phyloP scores from a whole-genome alignment of 176 grass and related monocot genomes.

The Aegilops sharonensis region DNA sequence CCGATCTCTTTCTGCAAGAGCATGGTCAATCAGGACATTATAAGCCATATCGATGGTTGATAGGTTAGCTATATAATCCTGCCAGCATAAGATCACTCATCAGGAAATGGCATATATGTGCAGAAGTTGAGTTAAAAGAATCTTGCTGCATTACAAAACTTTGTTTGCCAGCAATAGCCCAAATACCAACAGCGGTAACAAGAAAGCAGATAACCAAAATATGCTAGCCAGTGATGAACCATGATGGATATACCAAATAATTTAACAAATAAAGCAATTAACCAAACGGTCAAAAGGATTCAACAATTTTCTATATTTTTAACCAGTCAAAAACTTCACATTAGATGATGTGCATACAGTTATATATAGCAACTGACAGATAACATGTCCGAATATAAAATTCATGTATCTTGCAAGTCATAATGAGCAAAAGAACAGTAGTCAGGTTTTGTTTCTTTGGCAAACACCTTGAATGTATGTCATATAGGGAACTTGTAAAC shows the following conservation, averaged over 20 bases:
- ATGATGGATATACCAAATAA: background rate
- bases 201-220: slow-evolving; percentile 9
- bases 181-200: background rate
- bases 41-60: slow-evolving; percentile 95
- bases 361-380: background rate
- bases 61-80: slow-evolving; percentile 91
- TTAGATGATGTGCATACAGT: background rate
- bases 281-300: background rate
- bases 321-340: background rate
- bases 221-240: background rate
- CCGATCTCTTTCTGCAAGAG: slow-evolving; percentile 92
- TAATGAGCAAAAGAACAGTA: background rate
- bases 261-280: background rate
- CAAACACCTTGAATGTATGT: background rate
- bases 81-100: slow-evolving; percentile 48
- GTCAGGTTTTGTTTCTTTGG: background rate
- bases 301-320: background rate
- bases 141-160: slow-evolving; percentile 11
- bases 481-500: background rate
- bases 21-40: slow-evolving; percentile 89
- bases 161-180: background rate
- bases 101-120: slow-evolving; percentile 17
- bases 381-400: background rate
- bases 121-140: background rate
- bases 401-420: background rate